These are phyloP conservation scores for Ehretia macrophylla DNA, from an alignment of 257 asterid genomes.

Conservation along the genomic window DNA sequence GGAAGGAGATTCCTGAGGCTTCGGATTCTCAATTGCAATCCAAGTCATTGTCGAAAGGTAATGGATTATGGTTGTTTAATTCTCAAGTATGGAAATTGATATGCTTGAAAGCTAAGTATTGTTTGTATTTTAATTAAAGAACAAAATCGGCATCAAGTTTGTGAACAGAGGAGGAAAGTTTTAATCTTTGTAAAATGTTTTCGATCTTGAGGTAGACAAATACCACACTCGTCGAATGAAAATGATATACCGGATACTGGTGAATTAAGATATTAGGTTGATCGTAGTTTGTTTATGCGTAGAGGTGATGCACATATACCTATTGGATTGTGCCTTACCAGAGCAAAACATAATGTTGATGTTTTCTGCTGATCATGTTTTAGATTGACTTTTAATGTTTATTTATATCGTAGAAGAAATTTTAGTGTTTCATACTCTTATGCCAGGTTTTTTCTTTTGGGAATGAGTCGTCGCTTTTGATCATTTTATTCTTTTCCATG, in stretches of 20 bases:
- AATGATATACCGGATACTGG: neutral
- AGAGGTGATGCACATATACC: too few relatives aligned
- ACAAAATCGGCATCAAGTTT: neutral
- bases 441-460: too few relatives aligned
- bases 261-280: neutral
- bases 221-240: neutral
- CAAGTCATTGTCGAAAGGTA: constrained; percentile 52
- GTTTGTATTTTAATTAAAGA: constrained; percentile 1
- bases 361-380: too few relatives aligned
- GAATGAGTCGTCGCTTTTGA: too few relatives aligned
- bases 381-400: too few relatives aligned
- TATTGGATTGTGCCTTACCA: too few relatives aligned
- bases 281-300: neutral
- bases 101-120: neutral
- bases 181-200: neutral
- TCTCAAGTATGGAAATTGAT: neutral
- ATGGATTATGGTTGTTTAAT: neutral
- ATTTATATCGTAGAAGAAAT: too few relatives aligned
- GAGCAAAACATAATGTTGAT: too few relatives aligned
- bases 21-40: constrained; percentile 34
- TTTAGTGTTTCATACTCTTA: too few relatives aligned
- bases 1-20: constrained; percentile 52
- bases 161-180: neutral
- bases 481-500: too few relatives aligned
- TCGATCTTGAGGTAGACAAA: too few relatives aligned